Evolutionary conservation across 2,329 filamentous ascomycete genomes (phyloP).

Genomic region (Septoria linicola): DNA sequence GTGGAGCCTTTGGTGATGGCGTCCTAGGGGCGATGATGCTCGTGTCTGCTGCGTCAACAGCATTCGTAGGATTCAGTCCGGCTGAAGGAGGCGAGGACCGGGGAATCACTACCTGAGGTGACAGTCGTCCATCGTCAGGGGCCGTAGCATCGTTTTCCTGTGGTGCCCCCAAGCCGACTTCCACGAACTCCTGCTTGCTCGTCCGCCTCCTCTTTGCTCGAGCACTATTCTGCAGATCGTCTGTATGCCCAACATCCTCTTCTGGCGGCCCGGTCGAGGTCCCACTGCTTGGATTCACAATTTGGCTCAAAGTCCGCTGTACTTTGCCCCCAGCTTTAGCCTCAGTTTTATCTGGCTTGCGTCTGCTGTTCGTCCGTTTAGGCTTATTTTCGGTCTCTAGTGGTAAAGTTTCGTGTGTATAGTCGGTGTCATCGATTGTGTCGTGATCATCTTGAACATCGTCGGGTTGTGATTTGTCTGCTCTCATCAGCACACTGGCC

Average conservation of each 20-base stretch:
- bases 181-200: constrained; percentile 24
- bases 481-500: constrained; percentile 7
- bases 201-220: constrained; percentile 44
- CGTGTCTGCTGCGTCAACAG: background rate
- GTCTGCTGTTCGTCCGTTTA: constrained; percentile 20
- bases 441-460: background rate
- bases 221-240: constrained; percentile 32
- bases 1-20: constrained; percentile 27
- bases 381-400: constrained; percentile 12
- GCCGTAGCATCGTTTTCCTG: background rate
- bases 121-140: constrained; percentile 2
- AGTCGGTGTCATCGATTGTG: constrained; percentile 1
- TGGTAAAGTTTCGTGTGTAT: background rate
- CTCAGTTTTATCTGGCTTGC: constrained; percentile 21
- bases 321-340: constrained; percentile 25
- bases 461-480: constrained; percentile 2
- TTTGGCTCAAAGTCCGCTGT: constrained; percentile 34
- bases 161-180: constrained; percentile 12
- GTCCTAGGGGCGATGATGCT: constrained; percentile 6
- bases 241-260: constrained; percentile 2
- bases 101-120: constrained; percentile 26
- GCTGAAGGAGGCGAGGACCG: constrained; percentile 24
- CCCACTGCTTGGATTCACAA: constrained; percentile 26
- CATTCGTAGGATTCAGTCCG: constrained; percentile 1
- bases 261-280: background rate